Base-by-base conservation (phyloP, 2,329 filamentous ascomycete species). In the Periconia macrospinosa region DNA sequence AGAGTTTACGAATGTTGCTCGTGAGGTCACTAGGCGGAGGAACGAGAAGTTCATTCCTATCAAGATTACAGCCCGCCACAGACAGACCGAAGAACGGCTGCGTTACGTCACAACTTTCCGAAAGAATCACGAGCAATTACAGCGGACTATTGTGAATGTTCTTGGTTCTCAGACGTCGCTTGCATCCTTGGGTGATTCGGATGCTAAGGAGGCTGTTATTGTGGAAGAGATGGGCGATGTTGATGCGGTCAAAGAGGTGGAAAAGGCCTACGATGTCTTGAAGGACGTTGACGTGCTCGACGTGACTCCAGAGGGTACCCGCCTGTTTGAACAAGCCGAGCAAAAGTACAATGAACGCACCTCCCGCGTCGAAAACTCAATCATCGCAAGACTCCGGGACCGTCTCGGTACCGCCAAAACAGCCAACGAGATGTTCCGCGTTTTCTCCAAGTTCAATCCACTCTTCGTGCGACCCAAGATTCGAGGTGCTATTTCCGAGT, bases 401-500 rank as follows among this genome's bases (percentile, higher is more conserved):
- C 89, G 94, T 54, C 83, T 99, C 52, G 94, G 92, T 14, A 96
- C 92, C 7, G 93, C 94, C 13, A 97, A 96, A 81, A 96, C 92
- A 57, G 94, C 94, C 41, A 97, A 96, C 70, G 95, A 99, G 76
- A 99, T 99, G 94, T 99, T 99, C 75, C 90, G 95, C 50, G 94
- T 99, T 57, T 99, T 99, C 74, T 97, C 94, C 49, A 97, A 97
- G 72, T 99, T 99, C 83, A 99, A 99, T 71, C 94, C 94, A 1
- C 86, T 99, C 30, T 96, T 99, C 65, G 93, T 99, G 52, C 87
- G 94, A 55, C 94, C 94, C n/a, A 99, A 99, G 81, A 97, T 99
- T 76, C 88, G 94, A 61, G 92, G 95, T 62, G 95, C 94, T 51
- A 99, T 99, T 68, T 90, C 92, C 42, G 93, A 99, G 76, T 99